Percentiles rank a stretch among this genome's conserved stretches.
phyloP scores from a whole-genome alignment of 164 flowering plant genomes.

The Echeveria elegans region DNA sequence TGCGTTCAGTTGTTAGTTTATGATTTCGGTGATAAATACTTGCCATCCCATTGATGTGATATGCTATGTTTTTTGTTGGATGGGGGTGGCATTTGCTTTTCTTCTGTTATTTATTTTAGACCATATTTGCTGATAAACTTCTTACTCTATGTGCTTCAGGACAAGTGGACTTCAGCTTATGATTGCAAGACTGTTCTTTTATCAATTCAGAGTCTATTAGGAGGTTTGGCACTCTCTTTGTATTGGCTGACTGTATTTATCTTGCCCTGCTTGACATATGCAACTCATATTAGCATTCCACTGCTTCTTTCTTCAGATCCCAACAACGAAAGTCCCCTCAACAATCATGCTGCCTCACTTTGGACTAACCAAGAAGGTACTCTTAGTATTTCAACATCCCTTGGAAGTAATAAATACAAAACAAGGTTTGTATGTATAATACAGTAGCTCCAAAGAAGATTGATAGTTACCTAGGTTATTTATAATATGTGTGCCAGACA shows the following conservation, averaged over 20 bases:
- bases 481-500: no score
- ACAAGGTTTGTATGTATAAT: not conserved
- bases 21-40: not conserved
- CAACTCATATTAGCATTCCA: slow-evolving; percentile 2
- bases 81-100: no score
- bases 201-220: slow-evolving; percentile 65
- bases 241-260: slow-evolving; percentile 3
- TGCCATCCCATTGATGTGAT: not conserved
- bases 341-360: slow-evolving; percentile 52
- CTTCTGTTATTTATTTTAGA: not conserved
- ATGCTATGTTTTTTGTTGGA: no score
- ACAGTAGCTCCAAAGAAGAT: not conserved
- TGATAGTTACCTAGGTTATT: not conserved
- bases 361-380: slow-evolving; percentile 62
- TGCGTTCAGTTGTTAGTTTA: not conserved
- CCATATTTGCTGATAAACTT: not conserved
- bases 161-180: slow-evolving; percentile 80
- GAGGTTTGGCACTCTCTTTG: slow-evolving; percentile 33
- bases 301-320: slow-evolving; percentile 35
- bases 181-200: slow-evolving; percentile 68
- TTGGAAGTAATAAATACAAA: not conserved
- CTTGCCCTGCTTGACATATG: not conserved
- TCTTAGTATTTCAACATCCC: not conserved
- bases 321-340: slow-evolving; percentile 63
- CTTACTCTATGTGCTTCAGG: slow-evolving; percentile 23